Conservation (phyloP, 441 rosid species). For the Eruca vesicaria region DNA sequence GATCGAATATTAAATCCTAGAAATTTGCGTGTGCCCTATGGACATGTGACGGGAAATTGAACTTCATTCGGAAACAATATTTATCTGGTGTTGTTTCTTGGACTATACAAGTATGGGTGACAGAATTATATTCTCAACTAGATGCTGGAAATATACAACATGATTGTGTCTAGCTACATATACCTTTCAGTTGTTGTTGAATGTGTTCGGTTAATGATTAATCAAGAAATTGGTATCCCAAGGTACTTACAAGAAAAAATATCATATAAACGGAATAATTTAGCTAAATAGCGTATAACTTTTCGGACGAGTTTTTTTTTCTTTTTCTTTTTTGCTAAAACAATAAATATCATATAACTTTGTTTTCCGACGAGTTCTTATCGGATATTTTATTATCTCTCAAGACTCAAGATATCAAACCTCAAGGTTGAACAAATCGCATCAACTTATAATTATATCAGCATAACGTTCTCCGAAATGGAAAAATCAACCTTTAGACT, state of each 20-base stretch:
- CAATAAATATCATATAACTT: too few relatives aligned
- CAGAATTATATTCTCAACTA: constrained; percentile 6
- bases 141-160: constrained; percentile 14
- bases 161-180: constrained; percentile 5
- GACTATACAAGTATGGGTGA: constrained; percentile 2
- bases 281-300: background rate
- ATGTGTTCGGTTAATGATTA: constrained; percentile 6
- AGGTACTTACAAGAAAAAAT: background rate
- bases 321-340: too few relatives aligned
- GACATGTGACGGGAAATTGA: constrained; percentile 20
- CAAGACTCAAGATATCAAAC: background rate
- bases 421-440: background rate
- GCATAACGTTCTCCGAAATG: background rate
- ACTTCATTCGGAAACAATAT: background rate
- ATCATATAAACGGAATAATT: background rate
- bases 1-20: constrained; percentile 6
- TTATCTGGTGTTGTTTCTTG: constrained; percentile 2
- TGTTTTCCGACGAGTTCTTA: background rate
- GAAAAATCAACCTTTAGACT: too few relatives aligned
- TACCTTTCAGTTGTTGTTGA: constrained; percentile 14
- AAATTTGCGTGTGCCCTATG: constrained; percentile 1
- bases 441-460: background rate
- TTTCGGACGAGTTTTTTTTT: too few relatives aligned
- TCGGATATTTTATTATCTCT: background rate
- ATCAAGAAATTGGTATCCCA: constrained; percentile 1